Evolutionary conservation across 805 yeast species (phyloP), one percentile per base, ranked within the genome.

Genomic region (Candida loeiensis): DNA sequence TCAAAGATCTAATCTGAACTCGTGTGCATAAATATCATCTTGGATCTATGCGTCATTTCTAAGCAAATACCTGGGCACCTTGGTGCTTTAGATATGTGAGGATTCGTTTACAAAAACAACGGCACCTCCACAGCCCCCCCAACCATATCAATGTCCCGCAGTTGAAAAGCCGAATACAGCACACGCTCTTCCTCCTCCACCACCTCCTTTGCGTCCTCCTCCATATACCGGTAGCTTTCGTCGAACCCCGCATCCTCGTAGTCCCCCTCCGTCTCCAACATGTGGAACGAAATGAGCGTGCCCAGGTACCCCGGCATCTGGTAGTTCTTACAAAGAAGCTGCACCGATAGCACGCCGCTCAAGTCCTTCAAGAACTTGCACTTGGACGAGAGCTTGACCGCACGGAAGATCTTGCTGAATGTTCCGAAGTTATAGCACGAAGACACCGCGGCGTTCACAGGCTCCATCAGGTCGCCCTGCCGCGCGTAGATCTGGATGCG

Each of bases 71-170:
- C n/a, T n/a, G n/a, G n/a, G n/a, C n/a, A n/a, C n/a, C n/a, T n/a
- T n/a, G n/a, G n/a, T n/a, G n/a, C n/a, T 30, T 17, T 18, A 6
- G 11, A 17, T 18, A 30, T 6, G 4, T 32, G 24, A 12, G 14
- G 14, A 21, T 31, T 35, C 22, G 13, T 19, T 51, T 39, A 67
- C 24, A 71, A 55, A 43, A 70, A 71, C 18, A 71, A 52, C 1
- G 76, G 76, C 8, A 71, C 61, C 43, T 71, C 76, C 34, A 69
- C 65, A 5, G 71, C 72, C 8, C 71, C 72, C 9, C 71, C 71
- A 27, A 64, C 69, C 1, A 65, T 60, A 30, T 58, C 38, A 39
- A 54, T 33, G 34, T 39, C 41, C 6, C 31, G 34, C 5, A 36
- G 36, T 19, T 37, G 39, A 22, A 49, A 66, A 53, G 50, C 63